A percentile compares a stretch with the other conserved stretches of the same genome.
These are phyloP conservation scores for Xenosphaeropsis pyriputrescens DNA, from an alignment of 2,329 filamentous ascomycete species.

Conservation along the genomic window DNA sequence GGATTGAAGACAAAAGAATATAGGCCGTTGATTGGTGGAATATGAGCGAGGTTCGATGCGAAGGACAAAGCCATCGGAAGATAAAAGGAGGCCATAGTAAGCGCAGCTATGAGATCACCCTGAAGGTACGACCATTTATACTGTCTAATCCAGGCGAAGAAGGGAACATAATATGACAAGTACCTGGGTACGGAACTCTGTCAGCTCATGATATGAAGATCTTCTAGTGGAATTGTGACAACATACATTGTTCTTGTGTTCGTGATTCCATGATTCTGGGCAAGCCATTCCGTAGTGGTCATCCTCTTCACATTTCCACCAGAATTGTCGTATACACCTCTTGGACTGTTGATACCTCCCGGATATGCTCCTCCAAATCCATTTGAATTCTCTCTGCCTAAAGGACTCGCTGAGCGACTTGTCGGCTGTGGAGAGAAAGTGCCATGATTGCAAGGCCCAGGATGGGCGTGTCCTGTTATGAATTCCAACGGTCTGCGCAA, in stretches of 20 bases:
- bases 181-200: slow-evolving; percentile 40
- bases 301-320: slow-evolving; percentile 42
- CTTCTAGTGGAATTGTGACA: not conserved
- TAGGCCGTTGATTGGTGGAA: slow-evolving; percentile 84
- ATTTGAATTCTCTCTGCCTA: slow-evolving; percentile 3
- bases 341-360: slow-evolving; percentile 12
- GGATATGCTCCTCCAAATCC: slow-evolving; percentile 21
- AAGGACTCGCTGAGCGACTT: not conserved
- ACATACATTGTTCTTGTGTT: slow-evolving; percentile 60
- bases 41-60: slow-evolving; percentile 80
- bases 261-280: slow-evolving; percentile 58
- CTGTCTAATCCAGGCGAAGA: slow-evolving; percentile 78
- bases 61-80: slow-evolving; percentile 93
- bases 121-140: slow-evolving; percentile 71
- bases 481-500: slow-evolving; percentile 24
- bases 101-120: slow-evolving; percentile 74
- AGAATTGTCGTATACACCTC: slow-evolving; percentile 11
- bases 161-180: slow-evolving; percentile 82
- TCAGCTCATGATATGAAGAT: not conserved
- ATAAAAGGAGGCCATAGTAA: slow-evolving; percentile 98
- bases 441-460: slow-evolving; percentile 49
- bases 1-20: slow-evolving; percentile 93
- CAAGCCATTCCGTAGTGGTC: slow-evolving; percentile 58
- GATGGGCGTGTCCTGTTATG: slow-evolving; percentile 9
- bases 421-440: slow-evolving; percentile 34